phyloP scores from a whole-genome alignment of 495 filamentous ascomycete genomes.

The Collariella sp. region DNA sequence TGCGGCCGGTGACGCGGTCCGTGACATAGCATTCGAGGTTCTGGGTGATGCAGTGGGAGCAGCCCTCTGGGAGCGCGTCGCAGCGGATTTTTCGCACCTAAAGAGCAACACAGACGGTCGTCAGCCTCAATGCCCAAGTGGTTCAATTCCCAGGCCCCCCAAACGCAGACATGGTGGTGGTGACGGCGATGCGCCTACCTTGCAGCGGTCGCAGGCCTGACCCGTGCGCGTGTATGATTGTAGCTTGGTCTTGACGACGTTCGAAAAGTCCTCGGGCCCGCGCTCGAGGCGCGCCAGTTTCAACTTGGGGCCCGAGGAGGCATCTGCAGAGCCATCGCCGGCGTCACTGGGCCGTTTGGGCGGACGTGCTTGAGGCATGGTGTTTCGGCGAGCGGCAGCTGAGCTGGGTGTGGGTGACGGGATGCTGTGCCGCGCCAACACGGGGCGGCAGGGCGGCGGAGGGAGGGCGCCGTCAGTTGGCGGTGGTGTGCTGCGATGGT shows the following conservation, averaged over 20 bases:
- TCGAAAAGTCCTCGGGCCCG: conserved; percentile 55
- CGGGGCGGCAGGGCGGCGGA: conserved; percentile 12
- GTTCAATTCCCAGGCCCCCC: not conserved
- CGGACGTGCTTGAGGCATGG: conserved; percentile 24
- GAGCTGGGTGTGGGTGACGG: not conserved
- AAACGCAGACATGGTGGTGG: too few species aligned
- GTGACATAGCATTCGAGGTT: conserved; percentile 70
- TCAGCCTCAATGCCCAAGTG: conserved; percentile 4
- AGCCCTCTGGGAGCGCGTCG: conserved; percentile 64
- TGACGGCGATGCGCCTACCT: conserved; percentile 34
- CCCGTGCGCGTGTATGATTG: conserved; percentile 61
- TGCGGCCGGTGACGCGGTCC: conserved; percentile 77
- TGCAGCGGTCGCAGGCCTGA: conserved; percentile 87
- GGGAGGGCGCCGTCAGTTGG: conserved; percentile 6
- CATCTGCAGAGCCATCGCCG: conserved; percentile 23
- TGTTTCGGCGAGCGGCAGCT: conserved; percentile 10
- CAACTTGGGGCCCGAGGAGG: conserved; percentile 27
- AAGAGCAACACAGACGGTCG: not conserved
- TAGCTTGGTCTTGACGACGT: conserved; percentile 55
- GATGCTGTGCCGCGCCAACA: conserved; percentile 17
- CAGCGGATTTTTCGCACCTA: conserved; percentile 80
- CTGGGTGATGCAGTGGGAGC: conserved; percentile 63
- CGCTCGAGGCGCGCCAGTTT: conserved; percentile 43
- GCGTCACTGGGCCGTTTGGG: conserved; percentile 37
- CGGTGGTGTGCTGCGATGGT: not conserved